phyloP scores from a whole-genome alignment of 768 basidiomycete species.

The Lyophyllum semitale region DNA sequence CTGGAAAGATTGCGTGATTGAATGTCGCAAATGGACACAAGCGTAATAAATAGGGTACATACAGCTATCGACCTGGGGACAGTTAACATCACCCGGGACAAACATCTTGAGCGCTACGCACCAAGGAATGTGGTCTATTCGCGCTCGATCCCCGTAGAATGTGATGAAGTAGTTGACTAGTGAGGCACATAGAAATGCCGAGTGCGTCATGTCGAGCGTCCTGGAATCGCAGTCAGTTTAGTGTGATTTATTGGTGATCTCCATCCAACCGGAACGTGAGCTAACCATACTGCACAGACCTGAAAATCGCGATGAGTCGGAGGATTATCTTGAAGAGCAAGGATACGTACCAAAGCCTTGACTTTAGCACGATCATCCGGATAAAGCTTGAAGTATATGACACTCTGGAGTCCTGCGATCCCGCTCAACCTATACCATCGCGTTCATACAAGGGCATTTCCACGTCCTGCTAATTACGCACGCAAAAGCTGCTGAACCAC shows the following conservation, averaged over 20 bases:
- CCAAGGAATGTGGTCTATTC: constrained; percentile 21
- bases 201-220: constrained; percentile 21
- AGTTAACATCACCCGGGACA: not conserved
- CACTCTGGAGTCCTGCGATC: constrained; percentile 23
- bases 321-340: not conserved
- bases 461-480: constrained; percentile 4
- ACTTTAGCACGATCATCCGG: constrained; percentile 16
- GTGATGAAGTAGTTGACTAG: constrained; percentile 23
- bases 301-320: not conserved
- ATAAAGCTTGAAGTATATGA: constrained; percentile 27
- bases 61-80: constrained; percentile 18
- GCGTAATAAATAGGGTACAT: not conserved
- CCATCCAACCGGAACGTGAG: not conserved
- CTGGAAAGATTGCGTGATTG: not conserved
- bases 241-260: not conserved
- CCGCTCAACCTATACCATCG: constrained; percentile 21
- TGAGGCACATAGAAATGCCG: constrained; percentile 20
- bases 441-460: not conserved
- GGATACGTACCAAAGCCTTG: constrained; percentile 21
- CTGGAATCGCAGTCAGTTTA: constrained; percentile 1
- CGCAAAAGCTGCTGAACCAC: constrained; percentile 24
- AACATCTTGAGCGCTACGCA: constrained; percentile 1
- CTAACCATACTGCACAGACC: constrained; percentile 15
- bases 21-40: not conserved
- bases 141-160: constrained; percentile 15